A percentile compares a stretch with the other conserved stretches of the same genome.
phyloP scores from a whole-genome alignment of 306 rosid species.

The Potentilla sterilis region DNA sequence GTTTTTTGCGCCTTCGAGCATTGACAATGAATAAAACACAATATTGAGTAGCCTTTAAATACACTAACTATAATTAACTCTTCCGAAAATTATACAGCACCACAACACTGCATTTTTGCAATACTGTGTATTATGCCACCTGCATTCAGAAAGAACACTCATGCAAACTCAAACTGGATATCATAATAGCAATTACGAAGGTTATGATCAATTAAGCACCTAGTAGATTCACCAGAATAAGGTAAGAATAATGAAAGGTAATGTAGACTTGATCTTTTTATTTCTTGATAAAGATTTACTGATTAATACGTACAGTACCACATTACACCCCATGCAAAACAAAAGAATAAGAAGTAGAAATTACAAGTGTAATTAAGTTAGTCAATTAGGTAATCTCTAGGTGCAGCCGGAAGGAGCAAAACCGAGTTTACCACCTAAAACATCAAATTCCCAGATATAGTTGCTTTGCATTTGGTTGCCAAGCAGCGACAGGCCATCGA shows the following conservation, averaged over 20 bases:
- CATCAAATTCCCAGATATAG: neutral
- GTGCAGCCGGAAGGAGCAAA: neutral
- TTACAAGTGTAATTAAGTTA: neutral
- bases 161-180: no score
- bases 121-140: no score
- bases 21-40: neutral
- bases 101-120: neutral
- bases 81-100: no score
- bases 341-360: neutral
- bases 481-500: neutral
- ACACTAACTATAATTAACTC: neutral
- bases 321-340: neutral
- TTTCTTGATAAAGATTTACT: neutral
- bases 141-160: no score
- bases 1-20: neutral
- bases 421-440: neutral
- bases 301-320: neutral
- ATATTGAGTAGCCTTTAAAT: neutral
- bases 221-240: neutral
- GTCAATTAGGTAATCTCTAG: neutral
- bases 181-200: no score
- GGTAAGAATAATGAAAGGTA: no score
- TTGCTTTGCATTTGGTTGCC: slow-evolving; percentile 6
- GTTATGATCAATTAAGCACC: no score
- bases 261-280: no score